Conservation (phyloP, 192 early-diverging fungal species). For the Coemansia sp. region DNA sequence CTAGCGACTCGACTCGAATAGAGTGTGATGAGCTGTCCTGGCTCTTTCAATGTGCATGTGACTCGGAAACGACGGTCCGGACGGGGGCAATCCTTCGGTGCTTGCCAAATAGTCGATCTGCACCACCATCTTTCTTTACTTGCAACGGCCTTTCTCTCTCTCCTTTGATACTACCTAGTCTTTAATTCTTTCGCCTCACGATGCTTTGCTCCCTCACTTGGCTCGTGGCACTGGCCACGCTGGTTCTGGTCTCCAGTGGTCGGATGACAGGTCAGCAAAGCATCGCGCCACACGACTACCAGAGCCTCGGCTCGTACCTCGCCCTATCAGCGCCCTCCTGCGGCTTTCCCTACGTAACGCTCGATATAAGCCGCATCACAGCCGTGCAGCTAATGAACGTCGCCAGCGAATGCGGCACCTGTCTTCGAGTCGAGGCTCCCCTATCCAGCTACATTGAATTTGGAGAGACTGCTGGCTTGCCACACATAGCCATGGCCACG, state of each 20-base stretch:
- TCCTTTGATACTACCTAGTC: neutral
- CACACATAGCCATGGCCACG: conserved; percentile 38
- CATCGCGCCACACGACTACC: conserved; percentile 55
- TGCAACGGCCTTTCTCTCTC: neutral
- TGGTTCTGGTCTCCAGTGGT: neutral
- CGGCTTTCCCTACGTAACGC: conserved; percentile 51
- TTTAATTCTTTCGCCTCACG: neutral
- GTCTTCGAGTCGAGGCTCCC: conserved; percentile 44
- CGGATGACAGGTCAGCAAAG: conserved; percentile 41
- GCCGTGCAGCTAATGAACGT: conserved; percentile 48
- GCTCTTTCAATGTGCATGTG: neutral
- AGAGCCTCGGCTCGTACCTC: conserved; percentile 41
- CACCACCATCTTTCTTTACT: neutral
- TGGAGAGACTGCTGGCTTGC: conserved; percentile 23
- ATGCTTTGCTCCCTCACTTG: neutral
- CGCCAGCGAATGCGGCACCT: conserved; percentile 49
- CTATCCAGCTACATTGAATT: conserved; percentile 29
- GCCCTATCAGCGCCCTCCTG: conserved; percentile 53
- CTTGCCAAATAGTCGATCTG: neutral
- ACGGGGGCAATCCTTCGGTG: neutral
- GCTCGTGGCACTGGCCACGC: neutral
- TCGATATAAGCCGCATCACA: conserved; percentile 56
- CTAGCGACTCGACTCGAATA: neutral
- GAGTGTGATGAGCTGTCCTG: neutral
- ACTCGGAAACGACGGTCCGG: neutral